A percentile compares a stretch with the other conserved stretches of the same genome.
Conservation (phyloP, 768 basidiomycete species). For the Leccinum sublutescens region DNA sequence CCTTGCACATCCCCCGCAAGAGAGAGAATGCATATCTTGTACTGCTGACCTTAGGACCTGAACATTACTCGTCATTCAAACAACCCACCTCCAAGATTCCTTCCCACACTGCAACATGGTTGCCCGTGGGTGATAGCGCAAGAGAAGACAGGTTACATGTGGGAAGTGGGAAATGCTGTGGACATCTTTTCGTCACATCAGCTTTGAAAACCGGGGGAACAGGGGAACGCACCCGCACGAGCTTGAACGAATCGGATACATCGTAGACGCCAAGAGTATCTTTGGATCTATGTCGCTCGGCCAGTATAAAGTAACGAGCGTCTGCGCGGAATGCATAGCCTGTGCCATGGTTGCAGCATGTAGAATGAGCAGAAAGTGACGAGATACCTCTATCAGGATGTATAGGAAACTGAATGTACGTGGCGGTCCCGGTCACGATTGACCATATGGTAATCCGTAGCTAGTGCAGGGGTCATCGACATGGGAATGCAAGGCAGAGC, state of each 20-base stretch:
- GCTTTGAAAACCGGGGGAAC: constrained; percentile 9
- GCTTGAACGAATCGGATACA: constrained; percentile 60
- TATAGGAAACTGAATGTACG: constrained; percentile 82
- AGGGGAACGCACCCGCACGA: constrained; percentile 54
- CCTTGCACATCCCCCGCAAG: constrained; percentile 63
- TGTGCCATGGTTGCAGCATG: constrained; percentile 26
- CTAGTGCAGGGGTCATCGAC: constrained; percentile 38
- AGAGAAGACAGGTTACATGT: constrained; percentile 71
- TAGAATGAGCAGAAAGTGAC: neutral
- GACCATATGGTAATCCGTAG: constrained; percentile 88
- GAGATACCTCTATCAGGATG: constrained; percentile 71
- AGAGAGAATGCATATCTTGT: constrained; percentile 70
- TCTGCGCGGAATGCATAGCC: constrained; percentile 79
- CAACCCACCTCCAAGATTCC: constrained; percentile 72
- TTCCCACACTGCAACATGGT: constrained; percentile 79
- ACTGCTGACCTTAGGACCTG: constrained; percentile 41
- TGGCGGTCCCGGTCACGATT: constrained; percentile 67
- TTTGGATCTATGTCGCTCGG: constrained; percentile 87
- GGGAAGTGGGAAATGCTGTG: constrained; percentile 80
- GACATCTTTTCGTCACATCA: constrained; percentile 18
- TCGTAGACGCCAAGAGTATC: constrained; percentile 89
- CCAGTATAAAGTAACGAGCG: constrained; percentile 80
- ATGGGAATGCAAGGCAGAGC: neutral
- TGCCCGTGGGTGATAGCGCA: constrained; percentile 73
- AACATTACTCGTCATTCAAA: neutral